Percentiles rank a stretch among this genome's conserved stretches.
These are phyloP conservation scores for Xanthoparmelia taractica DNA, from an alignment of 495 filamentous ascomycete species.

Conservation along the genomic window DNA sequence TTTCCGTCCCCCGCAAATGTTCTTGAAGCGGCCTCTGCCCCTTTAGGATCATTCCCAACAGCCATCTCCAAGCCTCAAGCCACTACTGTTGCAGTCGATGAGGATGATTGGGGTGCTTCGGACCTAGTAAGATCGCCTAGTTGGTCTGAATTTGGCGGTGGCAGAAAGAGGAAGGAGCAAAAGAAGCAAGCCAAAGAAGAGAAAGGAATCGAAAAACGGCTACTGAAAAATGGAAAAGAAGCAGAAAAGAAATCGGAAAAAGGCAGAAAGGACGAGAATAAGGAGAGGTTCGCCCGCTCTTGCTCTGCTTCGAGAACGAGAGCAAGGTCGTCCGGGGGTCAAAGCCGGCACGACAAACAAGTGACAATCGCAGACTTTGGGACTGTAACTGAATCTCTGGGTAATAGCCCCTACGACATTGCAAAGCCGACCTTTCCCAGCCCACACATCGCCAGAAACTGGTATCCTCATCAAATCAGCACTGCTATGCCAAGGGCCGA, in stretches of 20 bases:
- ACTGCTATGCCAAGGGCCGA: conserved; percentile 18
- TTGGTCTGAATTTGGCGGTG: conserved; percentile 20
- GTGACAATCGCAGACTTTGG: conserved; percentile 32
- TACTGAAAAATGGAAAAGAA: conserved; percentile 17
- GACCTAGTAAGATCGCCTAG: conserved; percentile 17
- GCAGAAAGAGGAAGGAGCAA: conserved; percentile 15
- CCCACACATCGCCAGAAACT: background rate
- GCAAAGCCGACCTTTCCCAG: conserved; percentile 25
- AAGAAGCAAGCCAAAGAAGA: conserved; percentile 17
- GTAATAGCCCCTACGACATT: conserved; percentile 38
- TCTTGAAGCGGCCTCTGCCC: conserved; percentile 17
- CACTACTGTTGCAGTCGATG: background rate
- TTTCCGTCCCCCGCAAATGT: conserved; percentile 25
- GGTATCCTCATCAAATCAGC: conserved; percentile 34
- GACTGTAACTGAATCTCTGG: conserved; percentile 32
- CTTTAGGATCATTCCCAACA: background rate
- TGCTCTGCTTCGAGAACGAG: conserved; percentile 17
- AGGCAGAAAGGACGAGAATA: conserved; percentile 13
- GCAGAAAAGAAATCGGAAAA: conserved; percentile 16
- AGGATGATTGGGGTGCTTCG: conserved; percentile 11
- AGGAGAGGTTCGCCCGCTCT: conserved; percentile 3
- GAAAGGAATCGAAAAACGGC: conserved; percentile 1
- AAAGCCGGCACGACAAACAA: conserved; percentile 12
- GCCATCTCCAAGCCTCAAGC: background rate
- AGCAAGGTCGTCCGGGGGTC: conserved; percentile 13